Evolutionary conservation across 768 basidiomycete species (phyloP).

Genomic region (Lentinula guzmanii): DNA sequence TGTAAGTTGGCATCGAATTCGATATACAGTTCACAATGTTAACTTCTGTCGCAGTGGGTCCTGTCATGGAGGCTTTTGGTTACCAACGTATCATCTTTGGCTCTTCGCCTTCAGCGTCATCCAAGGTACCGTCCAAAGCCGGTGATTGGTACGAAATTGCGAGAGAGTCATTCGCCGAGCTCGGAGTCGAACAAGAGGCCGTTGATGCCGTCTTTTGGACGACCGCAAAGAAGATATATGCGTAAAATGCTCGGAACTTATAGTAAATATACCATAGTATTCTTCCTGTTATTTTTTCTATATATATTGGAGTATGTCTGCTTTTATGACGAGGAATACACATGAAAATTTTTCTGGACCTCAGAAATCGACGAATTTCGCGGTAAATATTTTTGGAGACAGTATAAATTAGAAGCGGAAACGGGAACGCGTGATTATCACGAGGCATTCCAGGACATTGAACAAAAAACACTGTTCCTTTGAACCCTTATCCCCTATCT

Average conservation of each 20-base stretch:
- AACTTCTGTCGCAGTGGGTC: constrained; percentile 48
- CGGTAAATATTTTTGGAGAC: too few relatives aligned
- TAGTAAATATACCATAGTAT: too few relatives aligned
- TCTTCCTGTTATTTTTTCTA: too few relatives aligned
- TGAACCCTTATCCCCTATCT: background rate
- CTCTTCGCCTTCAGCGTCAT: constrained; percentile 58
- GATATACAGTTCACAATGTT: constrained; percentile 1
- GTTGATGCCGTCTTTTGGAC: constrained; percentile 68
- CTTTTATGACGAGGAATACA: too few relatives aligned
- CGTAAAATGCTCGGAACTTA: constrained; percentile 3
- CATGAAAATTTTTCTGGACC: too few relatives aligned
- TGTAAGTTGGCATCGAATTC: constrained; percentile 40
- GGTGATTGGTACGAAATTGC: constrained; percentile 80
- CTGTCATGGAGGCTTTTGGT: constrained; percentile 81
- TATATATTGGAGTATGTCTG: too few relatives aligned
- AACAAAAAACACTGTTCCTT: background rate
- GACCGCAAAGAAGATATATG: constrained; percentile 45
- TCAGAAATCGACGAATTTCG: too few relatives aligned
- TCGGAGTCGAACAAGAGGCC: constrained; percentile 72
- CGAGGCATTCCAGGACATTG: background rate
- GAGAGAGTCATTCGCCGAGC: constrained; percentile 70
- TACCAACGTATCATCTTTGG: constrained; percentile 81
- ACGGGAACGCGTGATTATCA: background rate
- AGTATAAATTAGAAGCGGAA: too few relatives aligned
- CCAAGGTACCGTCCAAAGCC: constrained; percentile 40